phyloP scores from a whole-genome alignment of 805 yeast species.

The Candida endomychidarum region DNA sequence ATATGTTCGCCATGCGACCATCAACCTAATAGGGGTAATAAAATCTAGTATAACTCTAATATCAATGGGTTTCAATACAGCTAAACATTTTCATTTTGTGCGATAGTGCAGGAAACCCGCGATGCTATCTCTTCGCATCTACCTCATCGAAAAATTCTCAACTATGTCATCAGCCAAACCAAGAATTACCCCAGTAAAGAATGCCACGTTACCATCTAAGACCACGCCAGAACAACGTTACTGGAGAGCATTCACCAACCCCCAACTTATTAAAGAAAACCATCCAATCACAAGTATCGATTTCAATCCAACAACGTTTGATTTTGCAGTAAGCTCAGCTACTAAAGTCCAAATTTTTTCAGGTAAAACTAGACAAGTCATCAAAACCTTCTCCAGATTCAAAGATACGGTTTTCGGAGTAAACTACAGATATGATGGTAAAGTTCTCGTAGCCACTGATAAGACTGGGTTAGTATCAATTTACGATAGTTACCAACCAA shows the following conservation, averaged over 20 bases:
- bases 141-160: conserved; percentile 12
- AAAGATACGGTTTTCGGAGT: conserved; percentile 92
- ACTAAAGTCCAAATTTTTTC: conserved; percentile 91
- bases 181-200: conserved; percentile 62
- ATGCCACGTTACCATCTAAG: conserved; percentile 76
- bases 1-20: too few relatives aligned
- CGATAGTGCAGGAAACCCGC: too few relatives aligned
- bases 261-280: conserved; percentile 90
- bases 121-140: too few relatives aligned
- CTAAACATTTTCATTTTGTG: too few relatives aligned
- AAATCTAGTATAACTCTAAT: too few relatives aligned
- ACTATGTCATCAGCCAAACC: conserved; percentile 73
- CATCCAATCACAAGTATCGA: conserved; percentile 85
- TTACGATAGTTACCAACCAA: conserved; percentile 78
- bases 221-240: conserved; percentile 91
- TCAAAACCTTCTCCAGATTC: conserved; percentile 81
- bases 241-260: conserved; percentile 84
- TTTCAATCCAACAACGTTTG: conserved; percentile 81
- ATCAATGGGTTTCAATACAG: too few relatives aligned
- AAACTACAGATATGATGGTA: conserved; percentile 89
- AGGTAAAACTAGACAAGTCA: conserved; percentile 89
- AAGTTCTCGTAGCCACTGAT: conserved; percentile 89
- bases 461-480: conserved; percentile 91
- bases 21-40: too few relatives aligned
- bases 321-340: conserved; percentile 90